Evolutionary conservation across 108 stramenopile species (phyloP).

Genomic region (Cyclotella choctawhatcheeana): DNA sequence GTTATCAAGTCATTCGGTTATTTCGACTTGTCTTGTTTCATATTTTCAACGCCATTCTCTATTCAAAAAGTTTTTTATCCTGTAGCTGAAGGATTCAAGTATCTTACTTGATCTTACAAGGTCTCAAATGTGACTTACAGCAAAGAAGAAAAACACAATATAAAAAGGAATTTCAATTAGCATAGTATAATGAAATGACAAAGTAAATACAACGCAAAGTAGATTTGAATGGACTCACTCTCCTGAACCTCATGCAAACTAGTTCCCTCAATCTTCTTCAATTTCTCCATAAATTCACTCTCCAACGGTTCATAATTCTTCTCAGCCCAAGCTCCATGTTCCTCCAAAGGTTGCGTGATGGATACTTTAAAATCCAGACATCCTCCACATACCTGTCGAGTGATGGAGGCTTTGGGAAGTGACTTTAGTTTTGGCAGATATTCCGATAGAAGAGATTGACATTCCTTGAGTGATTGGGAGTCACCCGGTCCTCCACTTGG

Average conservation of each 20-base stretch:
- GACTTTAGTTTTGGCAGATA: conserved; percentile 62
- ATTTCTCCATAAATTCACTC: conserved; percentile 61
- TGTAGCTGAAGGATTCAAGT: too few relatives aligned
- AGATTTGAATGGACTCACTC: conserved; percentile 26
- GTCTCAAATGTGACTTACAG: conserved; percentile 38
- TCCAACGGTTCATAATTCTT: conserved; percentile 57
- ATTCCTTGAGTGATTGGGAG: conserved; percentile 59
- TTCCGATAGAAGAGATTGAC: conserved; percentile 64
- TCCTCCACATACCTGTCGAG: conserved; percentile 85
- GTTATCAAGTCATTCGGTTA: too few relatives aligned
- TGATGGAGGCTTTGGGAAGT: conserved; percentile 62
- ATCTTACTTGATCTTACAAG: too few relatives aligned
- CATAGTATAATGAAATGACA: neutral
- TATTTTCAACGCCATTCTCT: too few relatives aligned
- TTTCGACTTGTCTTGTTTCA: too few relatives aligned
- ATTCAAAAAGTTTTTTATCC: too few relatives aligned
- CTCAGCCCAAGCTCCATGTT: conserved; percentile 57
- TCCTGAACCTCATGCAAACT: conserved; percentile 65
- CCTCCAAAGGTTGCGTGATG: conserved; percentile 48
- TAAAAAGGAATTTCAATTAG: neutral
- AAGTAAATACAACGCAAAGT: neutral
- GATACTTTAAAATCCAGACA: conserved; percentile 74
- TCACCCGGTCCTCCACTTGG: conserved; percentile 59
- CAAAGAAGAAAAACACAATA: neutral
- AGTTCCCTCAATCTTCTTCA: conserved; percentile 63